phyloP scores from a whole-genome alignment of 2,329 filamentous ascomycete species.

The Huntiella decipiens region DNA sequence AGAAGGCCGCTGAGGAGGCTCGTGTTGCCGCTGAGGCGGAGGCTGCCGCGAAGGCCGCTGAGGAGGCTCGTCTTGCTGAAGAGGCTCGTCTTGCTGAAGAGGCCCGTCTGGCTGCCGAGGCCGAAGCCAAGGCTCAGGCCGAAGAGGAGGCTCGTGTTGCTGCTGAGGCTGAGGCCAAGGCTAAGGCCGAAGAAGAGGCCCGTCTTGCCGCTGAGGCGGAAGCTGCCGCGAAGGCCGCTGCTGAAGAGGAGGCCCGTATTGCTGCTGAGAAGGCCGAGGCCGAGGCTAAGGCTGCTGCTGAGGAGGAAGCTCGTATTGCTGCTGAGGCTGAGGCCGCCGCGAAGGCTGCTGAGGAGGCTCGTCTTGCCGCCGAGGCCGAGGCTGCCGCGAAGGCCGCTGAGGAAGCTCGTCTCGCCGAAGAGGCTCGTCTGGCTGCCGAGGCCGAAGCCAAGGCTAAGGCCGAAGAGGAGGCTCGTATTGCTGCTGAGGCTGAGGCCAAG shows the following conservation, averaged over 20 bases:
- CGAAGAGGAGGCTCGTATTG: slow-evolving; percentile 32
- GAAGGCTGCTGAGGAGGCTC: too few species aligned
- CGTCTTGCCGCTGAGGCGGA: too few species aligned
- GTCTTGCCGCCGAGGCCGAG: slow-evolving; percentile 12
- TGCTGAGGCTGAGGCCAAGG: too few species aligned
- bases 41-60: slow-evolving; percentile 10
- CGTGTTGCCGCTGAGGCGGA: neutral
- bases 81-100: slow-evolving; percentile 27
- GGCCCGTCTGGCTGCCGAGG: too few species aligned
- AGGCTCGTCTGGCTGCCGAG: slow-evolving; percentile 5
- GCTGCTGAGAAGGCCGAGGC: slow-evolving; percentile 20
- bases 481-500: neutral
- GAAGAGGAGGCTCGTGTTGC: too few species aligned
- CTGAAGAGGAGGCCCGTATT: slow-evolving; percentile 33
- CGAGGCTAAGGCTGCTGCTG: neutral
- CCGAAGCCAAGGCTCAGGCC: too few species aligned
- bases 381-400: slow-evolving; percentile 2
- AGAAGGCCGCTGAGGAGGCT: neutral
- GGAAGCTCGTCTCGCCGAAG: slow-evolving; percentile 7
- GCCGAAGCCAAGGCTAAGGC: slow-evolving; percentile 21
- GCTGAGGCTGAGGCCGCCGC: too few species aligned
- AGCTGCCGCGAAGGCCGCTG: slow-evolving; percentile 25
- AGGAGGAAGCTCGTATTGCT: too few species aligned
- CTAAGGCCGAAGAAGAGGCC: too few species aligned
- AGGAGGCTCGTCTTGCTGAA: slow-evolving; percentile 21